Base-by-base conservation (phyloP, 768 basidiomycete genomes). In the Mycena filopes region DNA sequence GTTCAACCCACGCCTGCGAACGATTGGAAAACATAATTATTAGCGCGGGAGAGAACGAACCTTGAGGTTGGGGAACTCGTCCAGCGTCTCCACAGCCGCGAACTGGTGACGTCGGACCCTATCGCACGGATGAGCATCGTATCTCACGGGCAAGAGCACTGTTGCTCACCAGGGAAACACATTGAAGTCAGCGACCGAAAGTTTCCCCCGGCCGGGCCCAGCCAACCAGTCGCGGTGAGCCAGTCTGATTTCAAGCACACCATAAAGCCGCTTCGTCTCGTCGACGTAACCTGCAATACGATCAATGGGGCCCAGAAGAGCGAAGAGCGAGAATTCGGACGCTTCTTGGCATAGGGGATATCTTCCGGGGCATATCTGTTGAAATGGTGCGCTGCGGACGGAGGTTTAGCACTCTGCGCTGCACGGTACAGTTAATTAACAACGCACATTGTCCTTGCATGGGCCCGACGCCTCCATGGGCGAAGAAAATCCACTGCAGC, bases 401-500 rank as follows among this genome's bases (percentile, higher is more conserved):
- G 29, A 23, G 45, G 25, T 16, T 51, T 59, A 47, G 6, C 10
- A 2, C 36, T 36, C 36, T 36, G 11, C 36, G 10, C 15, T 15
- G 36, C 36, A 36, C 15, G n/a, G 16, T 55, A 40, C 25, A 43
- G 23, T 8, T 20, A n/a, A n/a, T n/a, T n/a, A n/a, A n/a, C 28
- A 40, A 33, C 25, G 31, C 70, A 45, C 58, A 18, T 79, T 93
- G 91, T 31, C 92, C 91, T 81, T 95, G 92, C 92, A 94, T 95
- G n/a, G 94, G 93, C 28, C 92, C 93, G 25, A 93, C 76, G 26
- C 90, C 93, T 1, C 91, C 93, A 73, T 93, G 91, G 16, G 88
- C 85, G 68, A 95, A 96, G 81, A 95, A 93, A 55, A 95, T 87
- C 95, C 94, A 96, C 72, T 94, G 93, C 25, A 93, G 72, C 79